phyloP scores from a whole-genome alignment of 345 rosid genomes.

The Heritiera littoralis region DNA sequence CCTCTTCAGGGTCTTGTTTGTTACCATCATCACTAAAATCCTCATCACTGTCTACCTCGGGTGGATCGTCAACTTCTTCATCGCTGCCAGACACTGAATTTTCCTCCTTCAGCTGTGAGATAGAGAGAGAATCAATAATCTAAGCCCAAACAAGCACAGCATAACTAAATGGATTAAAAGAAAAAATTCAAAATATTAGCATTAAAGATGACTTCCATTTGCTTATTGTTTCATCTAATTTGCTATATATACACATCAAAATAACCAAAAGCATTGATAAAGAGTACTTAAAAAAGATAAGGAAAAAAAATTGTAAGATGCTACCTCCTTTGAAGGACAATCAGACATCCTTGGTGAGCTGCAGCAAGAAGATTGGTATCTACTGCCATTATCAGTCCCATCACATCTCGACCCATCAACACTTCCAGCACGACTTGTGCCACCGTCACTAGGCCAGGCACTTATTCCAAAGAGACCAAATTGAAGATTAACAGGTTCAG shows the following conservation, averaged over 20 bases:
- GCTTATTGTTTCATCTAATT: neutral
- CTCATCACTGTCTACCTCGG: constrained; percentile 82
- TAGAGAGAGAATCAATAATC: constrained; percentile 1
- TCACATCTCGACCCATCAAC: constrained; percentile 80
- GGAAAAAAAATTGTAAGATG: neutral
- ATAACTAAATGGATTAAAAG: neutral
- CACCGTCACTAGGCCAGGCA: constrained; percentile 97
- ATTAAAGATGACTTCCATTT: neutral
- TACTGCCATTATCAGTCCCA: constrained; percentile 76
- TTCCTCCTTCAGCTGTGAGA: constrained; percentile 76
- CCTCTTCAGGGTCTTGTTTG: constrained; percentile 73
- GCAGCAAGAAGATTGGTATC: constrained; percentile 85
- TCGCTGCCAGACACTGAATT: constrained; percentile 93
- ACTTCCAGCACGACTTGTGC: constrained; percentile 90
- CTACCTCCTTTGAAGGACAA: constrained; percentile 90
- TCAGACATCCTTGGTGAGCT: constrained; percentile 94
- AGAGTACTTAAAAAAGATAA: neutral
- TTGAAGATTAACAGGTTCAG: constrained; percentile 94
- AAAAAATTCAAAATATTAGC: neutral
- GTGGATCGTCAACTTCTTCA: constrained; percentile 91
- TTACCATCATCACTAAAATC: constrained; percentile 67
- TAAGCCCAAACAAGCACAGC: neutral
- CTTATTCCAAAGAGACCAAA: constrained; percentile 96
- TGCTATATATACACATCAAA: neutral
- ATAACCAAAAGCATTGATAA: neutral